Conservation (phyloP, 805 yeast genomes). For the Cyberlindnera mrakii region DNA sequence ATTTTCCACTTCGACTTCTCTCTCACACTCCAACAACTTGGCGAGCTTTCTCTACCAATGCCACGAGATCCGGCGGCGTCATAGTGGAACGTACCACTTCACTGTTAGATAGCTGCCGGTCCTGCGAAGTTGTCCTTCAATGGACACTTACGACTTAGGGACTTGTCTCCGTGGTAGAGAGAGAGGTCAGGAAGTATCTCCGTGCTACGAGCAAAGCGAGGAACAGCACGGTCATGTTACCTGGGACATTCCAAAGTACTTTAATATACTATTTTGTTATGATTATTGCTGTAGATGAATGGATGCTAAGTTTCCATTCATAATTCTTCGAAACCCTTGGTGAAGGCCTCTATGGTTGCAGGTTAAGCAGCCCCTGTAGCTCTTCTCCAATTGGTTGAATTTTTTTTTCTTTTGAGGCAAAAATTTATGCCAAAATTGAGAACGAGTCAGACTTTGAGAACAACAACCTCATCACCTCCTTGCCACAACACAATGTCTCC, state of each 20-base stretch:
- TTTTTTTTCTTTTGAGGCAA: not conserved
- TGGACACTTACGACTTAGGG: no score
- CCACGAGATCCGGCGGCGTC: slow-evolving; percentile 3
- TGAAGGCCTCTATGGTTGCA: no score
- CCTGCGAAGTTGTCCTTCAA: not conserved
- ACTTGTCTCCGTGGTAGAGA: slow-evolving; percentile 6
- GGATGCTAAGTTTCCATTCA: not conserved
- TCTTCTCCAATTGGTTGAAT: not conserved
- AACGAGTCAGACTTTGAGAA: no score
- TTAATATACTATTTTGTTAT: not conserved
- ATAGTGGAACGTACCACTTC: not conserved
- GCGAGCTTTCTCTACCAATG: not conserved
- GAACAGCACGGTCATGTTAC: slow-evolving; percentile 18
- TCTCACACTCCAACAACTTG: not conserved
- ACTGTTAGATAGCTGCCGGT: slow-evolving; percentile 3
- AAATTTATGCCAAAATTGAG: not conserved
- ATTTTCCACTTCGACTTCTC: not conserved
- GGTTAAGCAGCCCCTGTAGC: not conserved
- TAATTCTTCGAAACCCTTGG: not conserved
- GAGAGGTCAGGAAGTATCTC: slow-evolving; percentile 17
- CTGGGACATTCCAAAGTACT: slow-evolving; percentile 7
- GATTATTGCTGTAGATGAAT: not conserved
- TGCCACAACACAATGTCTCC: slow-evolving; percentile 15
- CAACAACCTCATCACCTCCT: no score
- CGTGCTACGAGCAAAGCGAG: slow-evolving; percentile 15